These are phyloP conservation scores for Trichoderma sp. DNA, from an alignment of 2,329 filamentous ascomycete species.

Conservation along the genomic window DNA sequence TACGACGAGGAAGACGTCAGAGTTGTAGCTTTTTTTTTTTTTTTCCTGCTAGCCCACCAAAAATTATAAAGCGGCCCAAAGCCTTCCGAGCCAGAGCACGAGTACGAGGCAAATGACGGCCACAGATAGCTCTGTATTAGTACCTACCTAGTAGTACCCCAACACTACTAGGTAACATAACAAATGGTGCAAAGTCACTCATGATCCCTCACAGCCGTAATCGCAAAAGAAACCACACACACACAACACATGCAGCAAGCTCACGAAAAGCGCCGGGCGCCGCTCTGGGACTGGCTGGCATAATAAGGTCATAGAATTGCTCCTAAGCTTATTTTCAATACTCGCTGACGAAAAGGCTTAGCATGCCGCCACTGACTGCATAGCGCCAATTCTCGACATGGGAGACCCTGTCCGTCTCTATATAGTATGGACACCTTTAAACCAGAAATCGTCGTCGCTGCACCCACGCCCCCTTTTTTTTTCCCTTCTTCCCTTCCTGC, in stretches of 20 bases:
- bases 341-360: constrained; percentile 18
- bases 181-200: neutral
- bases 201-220: neutral
- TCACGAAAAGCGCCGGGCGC: neutral
- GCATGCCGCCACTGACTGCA: constrained; percentile 9
- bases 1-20: neutral
- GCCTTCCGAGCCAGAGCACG: neutral
- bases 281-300: neutral
- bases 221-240: no score
- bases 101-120: neutral
- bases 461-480: neutral
- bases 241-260: neutral
- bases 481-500: neutral
- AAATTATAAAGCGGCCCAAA: no score
- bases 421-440: neutral
- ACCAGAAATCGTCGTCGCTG: neutral
- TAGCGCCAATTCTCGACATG: constrained; percentile 6
- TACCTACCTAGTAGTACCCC: no score
- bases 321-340: constrained; percentile 22
- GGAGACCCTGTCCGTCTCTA: neutral
- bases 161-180: no score
- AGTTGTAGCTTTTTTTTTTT: neutral
- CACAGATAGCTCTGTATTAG: neutral
- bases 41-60: neutral
- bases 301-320: constrained; percentile 18